A percentile compares a stretch with the other conserved stretches of the same genome.
These are phyloP conservation scores for Amanita muscaria DNA, from an alignment of 768 basidiomycete species.

Conservation along the genomic window DNA sequence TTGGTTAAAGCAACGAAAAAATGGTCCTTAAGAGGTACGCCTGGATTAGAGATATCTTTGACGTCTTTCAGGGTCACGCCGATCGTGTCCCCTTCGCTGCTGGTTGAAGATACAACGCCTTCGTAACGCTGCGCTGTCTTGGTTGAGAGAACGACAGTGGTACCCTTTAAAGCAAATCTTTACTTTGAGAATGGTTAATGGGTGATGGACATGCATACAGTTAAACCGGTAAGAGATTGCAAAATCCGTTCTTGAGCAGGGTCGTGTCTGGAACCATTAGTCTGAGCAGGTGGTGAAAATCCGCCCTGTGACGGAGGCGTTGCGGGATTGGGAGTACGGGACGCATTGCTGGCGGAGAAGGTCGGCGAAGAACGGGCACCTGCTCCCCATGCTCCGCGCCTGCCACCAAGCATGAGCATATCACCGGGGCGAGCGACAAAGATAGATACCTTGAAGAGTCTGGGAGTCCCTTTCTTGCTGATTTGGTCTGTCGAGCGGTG, in stretches of 20 bases:
- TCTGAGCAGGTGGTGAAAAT: conserved; percentile 38
- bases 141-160: conserved; percentile 66
- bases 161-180: conserved; percentile 40
- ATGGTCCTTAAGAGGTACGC: conserved; percentile 60
- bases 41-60: conserved; percentile 60
- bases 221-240: conserved; percentile 59
- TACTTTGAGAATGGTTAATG: conserved; percentile 1
- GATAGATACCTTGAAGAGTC: conserved; percentile 45
- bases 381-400: conserved; percentile 48
- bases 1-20: conserved; percentile 64
- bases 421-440: conserved; percentile 8
- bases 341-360: conserved; percentile 45
- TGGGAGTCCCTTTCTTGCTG: conserved; percentile 50
- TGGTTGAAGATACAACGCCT: conserved; percentile 57
- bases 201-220: conserved; percentile 36
- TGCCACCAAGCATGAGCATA: conserved; percentile 17
- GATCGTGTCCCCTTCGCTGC: conserved; percentile 53
- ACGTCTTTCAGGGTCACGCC: conserved; percentile 74
- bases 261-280: conserved; percentile 43
- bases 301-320: conserved; percentile 27
- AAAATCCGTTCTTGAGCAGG: conserved; percentile 50
- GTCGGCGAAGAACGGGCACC: conserved; percentile 63
- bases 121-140: conserved; percentile 68
- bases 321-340: conserved; percentile 26
- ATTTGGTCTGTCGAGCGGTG: conserved; percentile 56